Percentiles rank a stretch among this genome's conserved stretches.
Conservation (phyloP, 306 rosid species). For the Potentilla sterilis region DNA sequence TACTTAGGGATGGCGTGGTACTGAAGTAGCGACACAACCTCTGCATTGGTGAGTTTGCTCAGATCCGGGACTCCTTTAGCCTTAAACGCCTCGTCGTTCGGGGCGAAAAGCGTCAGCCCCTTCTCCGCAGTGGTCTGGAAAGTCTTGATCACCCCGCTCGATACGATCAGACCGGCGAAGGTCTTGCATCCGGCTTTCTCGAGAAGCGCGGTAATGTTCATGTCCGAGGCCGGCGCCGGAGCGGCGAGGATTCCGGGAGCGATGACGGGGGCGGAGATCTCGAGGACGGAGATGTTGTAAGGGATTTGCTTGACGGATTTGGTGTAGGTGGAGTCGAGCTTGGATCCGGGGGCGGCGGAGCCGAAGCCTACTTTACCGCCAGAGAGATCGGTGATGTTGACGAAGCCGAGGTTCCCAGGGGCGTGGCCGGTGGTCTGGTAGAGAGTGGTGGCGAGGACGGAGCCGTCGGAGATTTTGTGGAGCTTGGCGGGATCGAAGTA, state of each 20-base stretch:
- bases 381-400: conserved; percentile 77
- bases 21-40: conserved; percentile 60
- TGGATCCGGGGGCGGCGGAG: conserved; percentile 83
- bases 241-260: conserved; percentile 79
- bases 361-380: conserved; percentile 93
- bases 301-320: conserved; percentile 79
- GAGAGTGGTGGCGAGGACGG: conserved; percentile 77
- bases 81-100: conserved; percentile 84
- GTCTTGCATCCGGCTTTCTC: conserved; percentile 83
- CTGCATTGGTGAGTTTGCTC: conserved; percentile 77
- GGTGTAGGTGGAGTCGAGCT: conserved; percentile 73
- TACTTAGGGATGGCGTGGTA: conserved; percentile 65
- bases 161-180: conserved; percentile 47
- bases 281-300: conserved; percentile 76
- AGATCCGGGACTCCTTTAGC: conserved; percentile 74
- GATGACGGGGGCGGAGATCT: conserved; percentile 65
- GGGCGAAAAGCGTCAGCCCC: conserved; percentile 83
- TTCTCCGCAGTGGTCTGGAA: conserved; percentile 51
- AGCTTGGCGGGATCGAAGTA: conserved; percentile 78
- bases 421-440: conserved; percentile 87
- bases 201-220: conserved; percentile 63
- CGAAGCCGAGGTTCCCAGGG: conserved; percentile 68
- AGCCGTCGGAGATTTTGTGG: conserved; percentile 73
- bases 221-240: conserved; percentile 63
- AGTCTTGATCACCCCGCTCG: conserved; percentile 71